Evolutionary conservation across 768 basidiomycete genomes (phyloP).

Genomic region (Xerocomellus intermedius): DNA sequence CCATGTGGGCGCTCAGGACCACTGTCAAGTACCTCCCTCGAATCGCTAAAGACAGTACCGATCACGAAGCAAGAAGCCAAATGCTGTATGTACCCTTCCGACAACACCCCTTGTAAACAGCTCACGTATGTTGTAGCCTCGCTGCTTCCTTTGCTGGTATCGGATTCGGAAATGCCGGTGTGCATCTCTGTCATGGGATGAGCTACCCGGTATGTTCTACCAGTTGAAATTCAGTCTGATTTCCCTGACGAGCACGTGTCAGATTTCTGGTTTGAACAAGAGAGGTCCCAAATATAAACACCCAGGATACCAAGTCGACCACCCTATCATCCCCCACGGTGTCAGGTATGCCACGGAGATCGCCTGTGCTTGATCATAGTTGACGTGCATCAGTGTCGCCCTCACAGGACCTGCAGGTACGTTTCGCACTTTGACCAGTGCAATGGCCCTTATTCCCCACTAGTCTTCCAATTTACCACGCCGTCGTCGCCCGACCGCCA

Average conservation of each 20-base stretch:
- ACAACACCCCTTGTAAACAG: background rate
- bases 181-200: constrained; percentile 88
- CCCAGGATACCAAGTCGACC: constrained; percentile 80
- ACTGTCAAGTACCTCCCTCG: constrained; percentile 88
- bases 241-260: constrained; percentile 2
- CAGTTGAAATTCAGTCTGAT: background rate
- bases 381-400: constrained; percentile 57
- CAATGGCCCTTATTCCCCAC: background rate
- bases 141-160: constrained; percentile 95
- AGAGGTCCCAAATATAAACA: constrained; percentile 90
- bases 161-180: constrained; percentile 92
- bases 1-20: constrained; percentile 87
- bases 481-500: constrained; percentile 92
- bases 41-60: constrained; percentile 73
- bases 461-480: constrained; percentile 93
- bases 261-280: constrained; percentile 96
- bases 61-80: constrained; percentile 80
- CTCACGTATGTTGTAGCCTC: constrained; percentile 46
- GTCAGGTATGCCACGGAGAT: constrained; percentile 49
- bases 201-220: constrained; percentile 68
- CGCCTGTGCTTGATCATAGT: background rate
- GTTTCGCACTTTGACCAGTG: constrained; percentile 14
- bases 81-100: constrained; percentile 67
- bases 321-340: constrained; percentile 93
- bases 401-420: constrained; percentile 82